Evolutionary conservation across 345 rosid genomes (phyloP).

Genomic region (Populus pruinosa): DNA sequence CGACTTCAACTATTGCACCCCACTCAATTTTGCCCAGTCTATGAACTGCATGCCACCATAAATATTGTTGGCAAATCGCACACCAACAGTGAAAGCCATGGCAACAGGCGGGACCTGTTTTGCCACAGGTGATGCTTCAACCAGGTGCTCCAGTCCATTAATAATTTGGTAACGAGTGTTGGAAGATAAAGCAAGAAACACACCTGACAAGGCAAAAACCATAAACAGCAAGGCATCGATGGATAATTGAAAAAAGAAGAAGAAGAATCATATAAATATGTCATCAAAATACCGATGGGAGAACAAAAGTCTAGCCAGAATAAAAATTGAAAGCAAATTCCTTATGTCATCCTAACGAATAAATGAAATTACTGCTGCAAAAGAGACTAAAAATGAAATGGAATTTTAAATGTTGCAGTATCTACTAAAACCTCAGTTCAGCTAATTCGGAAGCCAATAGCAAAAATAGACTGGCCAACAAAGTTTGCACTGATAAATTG

Average conservation of each 20-base stretch:
- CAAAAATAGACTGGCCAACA: neutral
- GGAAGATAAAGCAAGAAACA: constrained; percentile 77
- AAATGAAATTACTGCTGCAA: neutral
- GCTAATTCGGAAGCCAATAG: neutral
- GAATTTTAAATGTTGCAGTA: neutral
- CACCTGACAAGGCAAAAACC: constrained; percentile 37
- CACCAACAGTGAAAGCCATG: constrained; percentile 81
- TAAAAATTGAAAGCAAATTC: too few relatives aligned
- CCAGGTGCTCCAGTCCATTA: constrained; percentile 70
- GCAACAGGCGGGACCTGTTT: constrained; percentile 71
- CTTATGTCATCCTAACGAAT: neutral
- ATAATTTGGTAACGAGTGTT: constrained; percentile 76
- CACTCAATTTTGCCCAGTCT: constrained; percentile 50
- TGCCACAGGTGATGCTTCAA: constrained; percentile 68
- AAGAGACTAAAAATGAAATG: neutral
- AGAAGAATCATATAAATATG: neutral
- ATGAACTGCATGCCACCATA: constrained; percentile 93
- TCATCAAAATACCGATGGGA: neutral
- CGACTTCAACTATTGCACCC: neutral
- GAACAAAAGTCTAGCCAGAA: neutral
- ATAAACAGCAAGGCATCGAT: neutral
- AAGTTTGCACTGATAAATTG: neutral
- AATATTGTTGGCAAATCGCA: constrained; percentile 74
- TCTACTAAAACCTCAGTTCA: neutral
- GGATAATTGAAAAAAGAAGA: neutral